Percentiles rank a stretch among this genome's conserved stretches.
These are phyloP conservation scores for Chalciporus pseudorubinellus DNA, from an alignment of 768 basidiomycete genomes.

Conservation along the genomic window DNA sequence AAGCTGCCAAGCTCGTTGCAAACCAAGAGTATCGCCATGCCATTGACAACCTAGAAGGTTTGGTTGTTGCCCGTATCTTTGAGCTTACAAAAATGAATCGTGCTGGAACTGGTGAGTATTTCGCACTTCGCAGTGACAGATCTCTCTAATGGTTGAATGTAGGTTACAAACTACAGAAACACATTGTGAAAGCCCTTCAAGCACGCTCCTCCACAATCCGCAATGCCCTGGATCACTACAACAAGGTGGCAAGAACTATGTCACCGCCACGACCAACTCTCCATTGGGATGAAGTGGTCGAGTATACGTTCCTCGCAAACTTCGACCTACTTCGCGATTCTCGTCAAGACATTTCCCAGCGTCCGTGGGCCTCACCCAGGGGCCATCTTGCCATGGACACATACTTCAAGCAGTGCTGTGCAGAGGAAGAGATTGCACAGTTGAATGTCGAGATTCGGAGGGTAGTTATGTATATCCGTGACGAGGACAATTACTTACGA, in stretches of 20 bases:
- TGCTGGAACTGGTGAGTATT: slow-evolving; percentile 14
- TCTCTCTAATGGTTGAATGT: background rate
- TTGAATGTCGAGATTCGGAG: slow-evolving; percentile 6
- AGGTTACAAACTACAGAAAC: slow-evolving; percentile 7
- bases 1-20: background rate
- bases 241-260: background rate
- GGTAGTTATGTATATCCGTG: background rate
- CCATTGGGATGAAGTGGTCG: slow-evolving; percentile 1
- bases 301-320: slow-evolving; percentile 4
- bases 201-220: background rate
- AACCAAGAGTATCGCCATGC: slow-evolving; percentile 4
- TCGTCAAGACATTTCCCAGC: background rate
- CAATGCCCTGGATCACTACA: background rate
- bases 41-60: slow-evolving; percentile 12
- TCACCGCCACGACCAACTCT: background rate
- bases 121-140: no score
- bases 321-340: slow-evolving; percentile 6
- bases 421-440: slow-evolving; percentile 3
- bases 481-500: background rate
- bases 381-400: background rate
- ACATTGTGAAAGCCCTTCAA: slow-evolving; percentile 3
- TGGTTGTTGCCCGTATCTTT: slow-evolving; percentile 16
- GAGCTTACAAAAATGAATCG: slow-evolving; percentile 23
- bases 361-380: slow-evolving; percentile 3
- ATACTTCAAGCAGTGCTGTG: slow-evolving; percentile 6